These are phyloP conservation scores for Pyronema domesticum DNA, from an alignment of 495 filamentous ascomycete genomes.

Conservation along the genomic window DNA sequence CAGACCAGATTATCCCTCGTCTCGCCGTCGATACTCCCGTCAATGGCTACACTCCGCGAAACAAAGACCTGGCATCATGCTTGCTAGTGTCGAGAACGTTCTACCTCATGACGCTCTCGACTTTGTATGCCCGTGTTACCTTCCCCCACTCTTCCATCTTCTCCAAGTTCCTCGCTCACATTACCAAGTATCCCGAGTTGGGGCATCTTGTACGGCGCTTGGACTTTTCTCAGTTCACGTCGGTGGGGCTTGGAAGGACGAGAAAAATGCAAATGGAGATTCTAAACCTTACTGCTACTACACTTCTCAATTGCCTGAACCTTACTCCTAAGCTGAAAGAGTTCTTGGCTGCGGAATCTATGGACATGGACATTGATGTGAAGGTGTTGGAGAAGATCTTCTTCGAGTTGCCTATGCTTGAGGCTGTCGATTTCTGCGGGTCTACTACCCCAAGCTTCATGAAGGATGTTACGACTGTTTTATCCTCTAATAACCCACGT, in stretches of 20 bases:
- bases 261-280: conserved; percentile 64
- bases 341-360: conserved; percentile 65
- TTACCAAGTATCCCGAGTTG: conserved; percentile 48
- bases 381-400: conserved; percentile 56
- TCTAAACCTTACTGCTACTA: conserved; percentile 62
- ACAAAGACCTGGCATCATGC: conserved; percentile 64
- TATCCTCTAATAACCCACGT: conserved; percentile 26
- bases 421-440: conserved; percentile 63
- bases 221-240: conserved; percentile 82
- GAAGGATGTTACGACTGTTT: conserved; percentile 34
- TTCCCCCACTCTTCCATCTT: conserved; percentile 78
- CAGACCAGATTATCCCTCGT: conserved; percentile 60
- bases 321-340: conserved; percentile 62
- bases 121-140: conserved; percentile 67
- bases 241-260: conserved; percentile 60
- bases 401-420: conserved; percentile 44
- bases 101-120: conserved; percentile 56
- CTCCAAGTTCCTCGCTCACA: conserved; percentile 61
- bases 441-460: conserved; percentile 56
- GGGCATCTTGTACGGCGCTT: conserved; percentile 65
- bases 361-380: conserved; percentile 58
- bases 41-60: conserved; percentile 59
- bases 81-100: conserved; percentile 58
- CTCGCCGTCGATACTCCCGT: conserved; percentile 60
- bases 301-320: conserved; percentile 56